Evolutionary conservation across 176 grass and related monocot genomes (phyloP).

Genomic region (Musa acuminata): DNA sequence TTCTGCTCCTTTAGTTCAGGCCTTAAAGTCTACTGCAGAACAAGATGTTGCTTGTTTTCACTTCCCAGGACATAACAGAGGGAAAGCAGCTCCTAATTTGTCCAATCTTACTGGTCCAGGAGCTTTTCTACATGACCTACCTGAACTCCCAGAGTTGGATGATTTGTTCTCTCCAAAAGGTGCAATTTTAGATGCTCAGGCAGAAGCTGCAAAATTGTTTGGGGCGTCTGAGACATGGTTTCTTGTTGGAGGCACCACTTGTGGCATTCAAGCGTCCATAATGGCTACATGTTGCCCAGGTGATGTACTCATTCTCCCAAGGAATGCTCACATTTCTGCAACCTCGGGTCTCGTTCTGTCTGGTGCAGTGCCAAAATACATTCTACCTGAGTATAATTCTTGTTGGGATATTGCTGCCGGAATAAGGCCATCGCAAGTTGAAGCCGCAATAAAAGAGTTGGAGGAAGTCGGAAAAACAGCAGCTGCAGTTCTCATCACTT

Average conservation of each 20-base stretch:
- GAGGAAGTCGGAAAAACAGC: constrained; percentile 32
- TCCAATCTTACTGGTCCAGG: constrained; percentile 31
- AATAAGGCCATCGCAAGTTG: constrained; percentile 39
- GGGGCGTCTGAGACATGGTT: constrained; percentile 74
- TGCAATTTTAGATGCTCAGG: constrained; percentile 64
- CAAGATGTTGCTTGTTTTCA: constrained; percentile 73
- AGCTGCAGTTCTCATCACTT: constrained; percentile 68
- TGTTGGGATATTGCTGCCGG: constrained; percentile 71
- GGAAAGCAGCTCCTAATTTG: constrained; percentile 50
- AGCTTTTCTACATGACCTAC: constrained; percentile 56
- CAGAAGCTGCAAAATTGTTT: constrained; percentile 45
- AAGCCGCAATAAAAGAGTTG: constrained; percentile 45
- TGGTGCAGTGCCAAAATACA: constrained; percentile 63
- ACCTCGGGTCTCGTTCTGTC: constrained; percentile 63
- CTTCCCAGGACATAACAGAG: constrained; percentile 80
- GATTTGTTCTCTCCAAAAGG: constrained; percentile 79
- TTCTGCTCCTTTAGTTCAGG: constrained; percentile 44
- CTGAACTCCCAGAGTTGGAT: constrained; percentile 65
- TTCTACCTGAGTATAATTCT: constrained; percentile 66
- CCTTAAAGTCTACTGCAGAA: constrained; percentile 49
- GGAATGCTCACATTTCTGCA: constrained; percentile 81
- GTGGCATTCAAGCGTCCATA: constrained; percentile 77
- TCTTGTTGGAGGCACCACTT: constrained; percentile 72
- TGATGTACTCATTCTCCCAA: constrained; percentile 53
- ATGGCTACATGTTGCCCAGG: constrained; percentile 66